A percentile compares a stretch with the other conserved stretches of the same genome.
Evolutionary conservation across 2,329 filamentous ascomycete genomes (phyloP).

Genomic region (Ophiostoma populinum): DNA sequence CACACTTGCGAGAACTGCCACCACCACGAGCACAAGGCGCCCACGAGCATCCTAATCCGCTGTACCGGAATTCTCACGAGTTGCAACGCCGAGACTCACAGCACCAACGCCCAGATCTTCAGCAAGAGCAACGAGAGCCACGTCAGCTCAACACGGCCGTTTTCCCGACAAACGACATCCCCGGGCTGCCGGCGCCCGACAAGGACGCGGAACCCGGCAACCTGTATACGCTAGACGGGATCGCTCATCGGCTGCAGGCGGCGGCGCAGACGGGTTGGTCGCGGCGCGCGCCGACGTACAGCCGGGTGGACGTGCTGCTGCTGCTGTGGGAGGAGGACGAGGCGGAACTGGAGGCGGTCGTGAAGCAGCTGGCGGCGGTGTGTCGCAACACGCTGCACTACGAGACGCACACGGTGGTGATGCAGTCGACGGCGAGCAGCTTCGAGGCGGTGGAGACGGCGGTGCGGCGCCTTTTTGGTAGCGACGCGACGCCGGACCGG

Average conservation of each 20-base stretch:
- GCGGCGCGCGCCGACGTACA: slow-evolving; percentile 9
- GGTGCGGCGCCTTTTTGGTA: slow-evolving; percentile 5
- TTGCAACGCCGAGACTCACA: too few relatives aligned
- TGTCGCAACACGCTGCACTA: slow-evolving; percentile 9
- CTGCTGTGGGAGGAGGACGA: slow-evolving; percentile 10
- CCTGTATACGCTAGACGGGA: slow-evolving; percentile 8
- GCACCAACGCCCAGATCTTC: too few relatives aligned
- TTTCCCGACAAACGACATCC: not conserved
- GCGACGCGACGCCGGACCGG: slow-evolving; percentile 4
- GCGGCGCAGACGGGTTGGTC: slow-evolving; percentile 9
- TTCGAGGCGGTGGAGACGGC: slow-evolving; percentile 4
- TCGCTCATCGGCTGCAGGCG: slow-evolving; percentile 9
- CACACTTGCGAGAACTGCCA: too few relatives aligned
- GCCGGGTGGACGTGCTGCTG: slow-evolving; percentile 7
- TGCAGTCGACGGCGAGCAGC: slow-evolving; percentile 2
- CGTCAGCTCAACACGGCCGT: not conserved
- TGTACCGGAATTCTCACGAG: too few relatives aligned
- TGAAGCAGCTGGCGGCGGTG: slow-evolving; percentile 5
- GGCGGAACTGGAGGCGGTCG: not conserved
- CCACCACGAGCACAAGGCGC: too few relatives aligned
- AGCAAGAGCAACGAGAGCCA: too few relatives aligned
- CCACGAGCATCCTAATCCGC: too few relatives aligned
- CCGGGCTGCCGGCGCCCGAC: not conserved
- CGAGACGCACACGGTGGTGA: slow-evolving; percentile 4
- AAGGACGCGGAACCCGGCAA: not conserved